Percentiles rank a stretch among this genome's conserved stretches.
These are phyloP conservation scores for Arthrinium phaeospermum DNA, from an alignment of 2,329 filamentous ascomycete species.

Conservation along the genomic window DNA sequence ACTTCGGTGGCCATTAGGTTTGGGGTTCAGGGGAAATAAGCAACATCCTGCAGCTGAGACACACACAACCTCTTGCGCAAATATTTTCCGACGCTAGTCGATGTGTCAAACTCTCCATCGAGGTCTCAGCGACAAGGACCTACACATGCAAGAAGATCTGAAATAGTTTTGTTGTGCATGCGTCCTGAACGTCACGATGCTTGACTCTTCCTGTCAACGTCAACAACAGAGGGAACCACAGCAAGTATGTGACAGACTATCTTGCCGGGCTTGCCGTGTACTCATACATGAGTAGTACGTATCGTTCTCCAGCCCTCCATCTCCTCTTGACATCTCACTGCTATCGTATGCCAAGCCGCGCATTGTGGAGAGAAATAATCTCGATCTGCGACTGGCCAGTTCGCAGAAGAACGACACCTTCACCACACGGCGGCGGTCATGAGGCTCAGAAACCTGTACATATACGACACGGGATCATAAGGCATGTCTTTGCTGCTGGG, in stretches of 20 bases:
- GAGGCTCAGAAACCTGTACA: neutral
- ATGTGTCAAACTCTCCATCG: constrained; percentile 2
- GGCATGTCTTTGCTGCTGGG: neutral
- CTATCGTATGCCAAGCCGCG: neutral
- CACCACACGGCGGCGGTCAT: neutral
- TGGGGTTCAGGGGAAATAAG: neutral
- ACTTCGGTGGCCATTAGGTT: neutral
- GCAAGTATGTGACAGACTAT: neutral
- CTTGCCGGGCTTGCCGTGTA: neutral
- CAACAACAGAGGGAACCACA: too few species aligned
- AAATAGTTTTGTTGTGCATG: neutral
- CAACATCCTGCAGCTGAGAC: neutral
- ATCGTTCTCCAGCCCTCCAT: neutral
- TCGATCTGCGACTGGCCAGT: neutral
- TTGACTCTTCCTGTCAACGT: neutral
- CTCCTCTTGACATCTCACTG: neutral
- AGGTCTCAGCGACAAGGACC: neutral
- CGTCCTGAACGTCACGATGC: neutral
- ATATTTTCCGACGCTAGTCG: constrained; percentile 12
- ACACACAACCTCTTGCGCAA: neutral
- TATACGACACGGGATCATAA: neutral
- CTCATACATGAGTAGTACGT: neutral
- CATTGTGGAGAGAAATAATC: neutral
- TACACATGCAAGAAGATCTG: neutral
- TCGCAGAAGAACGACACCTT: neutral